Evolutionary conservation across 305 asterid species (phyloP).

Genomic region (Fraxinus baroniana): DNA sequence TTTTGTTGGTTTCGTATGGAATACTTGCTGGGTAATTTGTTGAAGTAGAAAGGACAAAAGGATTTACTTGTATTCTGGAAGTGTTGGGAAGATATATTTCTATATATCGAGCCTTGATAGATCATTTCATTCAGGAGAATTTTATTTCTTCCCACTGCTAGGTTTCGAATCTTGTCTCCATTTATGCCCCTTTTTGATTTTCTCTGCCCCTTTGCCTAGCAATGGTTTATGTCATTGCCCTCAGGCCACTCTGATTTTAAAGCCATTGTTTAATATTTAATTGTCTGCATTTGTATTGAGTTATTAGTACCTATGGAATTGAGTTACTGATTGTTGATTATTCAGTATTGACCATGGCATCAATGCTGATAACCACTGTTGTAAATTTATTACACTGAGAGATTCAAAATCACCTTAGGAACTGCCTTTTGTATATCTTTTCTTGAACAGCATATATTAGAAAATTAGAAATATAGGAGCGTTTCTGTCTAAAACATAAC

Average conservation of each 20-base stretch:
- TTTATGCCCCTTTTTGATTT: neutral
- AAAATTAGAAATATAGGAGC: constrained; percentile 1
- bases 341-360: constrained; percentile 8
- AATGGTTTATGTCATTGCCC: neutral
- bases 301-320: constrained; percentile 11
- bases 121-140: neutral
- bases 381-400: neutral
- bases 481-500: constrained; percentile 27
- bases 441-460: neutral
- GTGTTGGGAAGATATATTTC: neutral
- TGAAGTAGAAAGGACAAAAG: neutral
- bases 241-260: neutral
- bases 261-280: neutral
- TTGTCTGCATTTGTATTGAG: constrained; percentile 11
- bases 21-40: neutral
- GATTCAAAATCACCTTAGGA: neutral
- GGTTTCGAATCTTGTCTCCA: neutral
- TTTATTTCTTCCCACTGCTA: neutral
- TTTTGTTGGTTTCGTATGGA: neutral
- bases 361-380: neutral
- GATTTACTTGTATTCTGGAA: neutral
- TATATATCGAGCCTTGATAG: neutral
- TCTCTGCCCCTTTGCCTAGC: neutral
- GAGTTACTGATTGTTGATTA: neutral
- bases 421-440: constrained; percentile 9